These are phyloP conservation scores for Ceratopteris richardii DNA, from an alignment of 75 land plant species.

Conservation along the genomic window DNA sequence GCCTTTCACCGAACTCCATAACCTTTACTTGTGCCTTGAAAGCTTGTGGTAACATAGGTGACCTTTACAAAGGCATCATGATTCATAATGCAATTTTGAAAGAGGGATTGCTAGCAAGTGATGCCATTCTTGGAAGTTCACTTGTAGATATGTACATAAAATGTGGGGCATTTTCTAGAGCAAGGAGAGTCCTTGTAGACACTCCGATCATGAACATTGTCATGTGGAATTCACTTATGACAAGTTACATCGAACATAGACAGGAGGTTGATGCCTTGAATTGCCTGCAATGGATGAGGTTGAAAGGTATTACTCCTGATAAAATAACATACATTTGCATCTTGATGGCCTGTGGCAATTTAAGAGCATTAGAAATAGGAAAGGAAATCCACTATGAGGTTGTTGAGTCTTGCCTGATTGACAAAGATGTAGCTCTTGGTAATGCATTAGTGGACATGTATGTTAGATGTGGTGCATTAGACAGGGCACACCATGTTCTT, in stretches of 20 bases:
- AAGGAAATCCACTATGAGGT: slow-evolving; percentile 27
- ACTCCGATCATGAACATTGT: slow-evolving; percentile 9
- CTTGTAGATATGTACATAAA: slow-evolving; percentile 33
- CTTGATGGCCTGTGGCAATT: slow-evolving; percentile 27
- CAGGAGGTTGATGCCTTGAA: slow-evolving; percentile 19
- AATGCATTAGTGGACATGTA: slow-evolving; percentile 45
- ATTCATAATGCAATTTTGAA: slow-evolving; percentile 30
- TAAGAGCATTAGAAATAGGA: slow-evolving; percentile 15
- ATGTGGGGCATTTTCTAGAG: slow-evolving; percentile 29
- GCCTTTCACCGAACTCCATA: slow-evolving; percentile 14
- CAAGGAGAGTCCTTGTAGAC: slow-evolving; percentile 20
- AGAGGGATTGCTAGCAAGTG: slow-evolving; percentile 9
- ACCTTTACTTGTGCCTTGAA: slow-evolving; percentile 17
- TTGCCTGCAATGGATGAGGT: slow-evolving; percentile 29
- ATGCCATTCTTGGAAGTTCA: slow-evolving; percentile 33
- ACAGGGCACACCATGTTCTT: slow-evolving; percentile 37
- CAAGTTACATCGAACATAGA: slow-evolving; percentile 29
- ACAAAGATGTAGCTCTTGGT: slow-evolving; percentile 22
- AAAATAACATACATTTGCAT: slow-evolving; percentile 33
- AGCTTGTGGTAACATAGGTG: slow-evolving; percentile 23
- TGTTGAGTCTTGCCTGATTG: slow-evolving; percentile 14
- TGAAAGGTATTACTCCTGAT: slow-evolving; percentile 25
- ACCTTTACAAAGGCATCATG: slow-evolving; percentile 14
- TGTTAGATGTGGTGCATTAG: too few species aligned
- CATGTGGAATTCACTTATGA: slow-evolving; percentile 40